Base-by-base conservation (phyloP, 306 rosid genomes). In the Quillaja saponaria region DNA sequence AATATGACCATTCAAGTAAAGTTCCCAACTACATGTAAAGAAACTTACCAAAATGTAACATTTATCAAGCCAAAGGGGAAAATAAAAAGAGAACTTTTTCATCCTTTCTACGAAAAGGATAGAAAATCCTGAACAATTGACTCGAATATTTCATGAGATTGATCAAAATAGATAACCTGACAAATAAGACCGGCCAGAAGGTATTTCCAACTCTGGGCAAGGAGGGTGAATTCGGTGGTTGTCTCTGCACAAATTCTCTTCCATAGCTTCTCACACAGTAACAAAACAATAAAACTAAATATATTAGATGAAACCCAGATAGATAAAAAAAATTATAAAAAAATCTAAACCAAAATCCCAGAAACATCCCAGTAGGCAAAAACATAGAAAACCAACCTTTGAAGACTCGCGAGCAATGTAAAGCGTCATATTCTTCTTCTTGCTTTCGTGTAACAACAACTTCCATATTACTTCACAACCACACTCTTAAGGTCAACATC, bases 371-470 rank as follows among this genome's bases (percentile, higher is more conserved):
- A 39, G 13, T 25, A 39, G 6, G 44, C 10, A 39, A 39, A n/a
- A 58, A 70, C 50, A 25, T 0, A 46, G n/a, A 13, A 68, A 67
- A 28, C 64, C 52, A 66, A 75, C 97, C 99, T 94, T 94, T 20
- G 99, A 89, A 54, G 97, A 77, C 81, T 94, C 97, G 77, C 95
- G 99, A 73, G 95, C 87, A 83, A 94, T 81, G 86, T 89, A 94
- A 80, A 85, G 73, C 68, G 94, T 72, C 96, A 88, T 88, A 76
- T 76, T 88, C 31, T 72, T 65, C 55, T 71, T 46, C 47, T 56
- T 54, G 25, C 55, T 64, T 49, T 61, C 69, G 72, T 61, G 69
- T 34, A 67, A 78, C 56, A 76, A 78, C 84, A 73, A 87, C 77
- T 78, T 81, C 97, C 95, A 89, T 92, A 85, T 68, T 81, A 92